Percentiles rank a stretch among this genome's conserved stretches.
Evolutionary conservation across 2,329 filamentous ascomycete species (phyloP).

Genomic region (Claviceps paspali): DNA sequence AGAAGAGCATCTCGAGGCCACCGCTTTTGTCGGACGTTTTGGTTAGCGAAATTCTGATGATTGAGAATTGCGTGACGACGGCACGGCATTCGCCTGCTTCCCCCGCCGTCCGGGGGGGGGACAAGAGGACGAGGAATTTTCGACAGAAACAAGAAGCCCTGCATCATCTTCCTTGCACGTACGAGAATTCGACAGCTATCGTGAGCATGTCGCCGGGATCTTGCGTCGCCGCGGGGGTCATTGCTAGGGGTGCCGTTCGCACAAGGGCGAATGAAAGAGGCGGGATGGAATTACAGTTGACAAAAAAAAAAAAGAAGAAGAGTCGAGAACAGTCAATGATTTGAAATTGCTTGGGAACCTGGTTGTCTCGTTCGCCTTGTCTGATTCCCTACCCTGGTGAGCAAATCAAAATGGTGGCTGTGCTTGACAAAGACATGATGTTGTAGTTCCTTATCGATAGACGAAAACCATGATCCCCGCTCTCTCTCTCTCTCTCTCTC

Average conservation of each 20-base stretch:
- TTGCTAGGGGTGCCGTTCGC: neutral
- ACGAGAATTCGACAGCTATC: slow-evolving; percentile 59
- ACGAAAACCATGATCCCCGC: no score
- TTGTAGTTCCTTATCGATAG: neutral
- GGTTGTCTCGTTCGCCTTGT: no score
- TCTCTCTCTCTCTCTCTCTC: no score
- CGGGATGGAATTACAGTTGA: no score
- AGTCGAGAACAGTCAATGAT: no score
- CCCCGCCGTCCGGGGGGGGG: no score
- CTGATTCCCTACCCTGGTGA: no score
- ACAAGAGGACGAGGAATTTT: no score
- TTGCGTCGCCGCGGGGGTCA: neutral
- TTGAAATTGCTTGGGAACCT: no score
- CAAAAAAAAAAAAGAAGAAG: no score
- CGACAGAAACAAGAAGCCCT: no score
- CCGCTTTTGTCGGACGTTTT: slow-evolving; percentile 39
- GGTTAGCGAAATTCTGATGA: slow-evolving; percentile 1
- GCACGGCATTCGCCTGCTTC: no score
- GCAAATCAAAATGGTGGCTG: neutral
- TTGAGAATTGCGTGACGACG: neutral
- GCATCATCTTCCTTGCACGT: neutral
- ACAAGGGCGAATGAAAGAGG: neutral
- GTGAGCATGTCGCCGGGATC: slow-evolving; percentile 23
- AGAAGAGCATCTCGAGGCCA: slow-evolving; percentile 88
- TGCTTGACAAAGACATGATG: neutral